Base-by-base conservation (phyloP, 2,329 filamentous ascomycete species). In the Aspergillus clavatus region DNA sequence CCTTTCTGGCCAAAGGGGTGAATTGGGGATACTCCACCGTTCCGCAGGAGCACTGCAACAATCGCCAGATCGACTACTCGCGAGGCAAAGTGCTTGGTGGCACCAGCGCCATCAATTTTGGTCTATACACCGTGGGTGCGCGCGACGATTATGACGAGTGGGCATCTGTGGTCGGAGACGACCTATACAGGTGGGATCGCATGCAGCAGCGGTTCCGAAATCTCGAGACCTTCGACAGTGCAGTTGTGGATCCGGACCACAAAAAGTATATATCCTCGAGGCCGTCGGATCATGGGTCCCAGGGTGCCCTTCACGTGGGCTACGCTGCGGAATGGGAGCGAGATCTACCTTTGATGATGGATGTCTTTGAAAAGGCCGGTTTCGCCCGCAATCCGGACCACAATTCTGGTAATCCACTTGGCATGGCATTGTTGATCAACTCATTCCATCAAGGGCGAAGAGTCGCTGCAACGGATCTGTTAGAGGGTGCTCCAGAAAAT, bases 121-220 rank as follows among this genome's bases (percentile, higher is more conserved):
- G 72, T 12, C 72, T 76, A 11, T 83, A 71, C 58, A 75, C 71
- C 3, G 53, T 76, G 21, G 82, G 83, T 2, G 72, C 78, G 1
- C 66, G 69, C 1, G 79, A 79, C 41, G 82, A 86, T 51, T 84
- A 80, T 48, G 73, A 85, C 22, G 72, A 78, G 42, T 84, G 81
- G 80, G 79, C 79, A 1, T 63, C 69, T 0, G 49, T 76, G 2
- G 75, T 79, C 0, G 78, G 65, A 0, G 81, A 86, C 51, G 72
- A 80, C 4, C 58, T 65, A 0, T 86, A 76, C 60, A 51, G 55
- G 2, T 86, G 81, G 81, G 63, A 74, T 2, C 65, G 70, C 35
- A 76, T 79, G 22, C 70, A 78, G 45, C 47, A 61, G 3, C 69
- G 76, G 0, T 78, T 75, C 54, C 76, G 77, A 49, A 62, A 59